A percentile compares a stretch with the other conserved stretches of the same genome.
phyloP scores from a whole-genome alignment of 441 rosid species.

The Brassica balearica region DNA sequence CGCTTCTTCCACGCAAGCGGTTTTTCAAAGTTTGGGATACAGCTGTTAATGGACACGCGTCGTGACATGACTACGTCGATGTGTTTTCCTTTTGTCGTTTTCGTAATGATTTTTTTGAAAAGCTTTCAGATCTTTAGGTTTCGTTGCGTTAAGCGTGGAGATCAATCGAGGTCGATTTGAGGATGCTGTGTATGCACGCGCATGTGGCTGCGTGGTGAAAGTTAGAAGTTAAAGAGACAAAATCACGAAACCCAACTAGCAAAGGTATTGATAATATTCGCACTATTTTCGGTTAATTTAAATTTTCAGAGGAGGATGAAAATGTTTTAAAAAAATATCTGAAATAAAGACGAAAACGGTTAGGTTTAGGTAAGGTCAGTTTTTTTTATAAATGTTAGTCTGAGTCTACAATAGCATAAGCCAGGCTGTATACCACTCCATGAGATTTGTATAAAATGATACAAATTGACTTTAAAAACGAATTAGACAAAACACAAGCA shows the following conservation, averaged over 20 bases:
- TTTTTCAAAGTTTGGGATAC: slow-evolving; percentile 69
- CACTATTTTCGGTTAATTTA: slow-evolving; percentile 31
- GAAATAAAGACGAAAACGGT: slow-evolving; percentile 52
- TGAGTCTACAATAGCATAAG: slow-evolving; percentile 57
- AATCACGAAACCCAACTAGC: slow-evolving; percentile 52
- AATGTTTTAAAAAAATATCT: background rate
- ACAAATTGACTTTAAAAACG: slow-evolving; percentile 8
- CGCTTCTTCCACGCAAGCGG: slow-evolving; percentile 71
- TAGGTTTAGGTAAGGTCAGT: slow-evolving; percentile 50
- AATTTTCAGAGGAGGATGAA: background rate
- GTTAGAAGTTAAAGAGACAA: slow-evolving; percentile 54
- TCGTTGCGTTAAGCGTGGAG: slow-evolving; percentile 29
- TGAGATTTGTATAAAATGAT: background rate
- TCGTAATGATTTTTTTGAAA: background rate
- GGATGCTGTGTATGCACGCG: background rate
- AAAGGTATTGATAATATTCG: slow-evolving; percentile 45
- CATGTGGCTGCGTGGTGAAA: background rate
- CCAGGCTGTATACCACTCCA: slow-evolving; percentile 75
- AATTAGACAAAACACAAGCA: slow-evolving; percentile 2
- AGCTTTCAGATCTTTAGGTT: background rate
- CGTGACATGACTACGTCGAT: slow-evolving; percentile 33
- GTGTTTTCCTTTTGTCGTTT: slow-evolving; percentile 41
- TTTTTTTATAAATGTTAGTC: slow-evolving; percentile 31
- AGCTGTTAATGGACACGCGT: slow-evolving; percentile 94
- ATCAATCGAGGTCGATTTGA: background rate